Evolutionary conservation across 345 rosid species (phyloP).

Genomic region (Theobroma cacao): DNA sequence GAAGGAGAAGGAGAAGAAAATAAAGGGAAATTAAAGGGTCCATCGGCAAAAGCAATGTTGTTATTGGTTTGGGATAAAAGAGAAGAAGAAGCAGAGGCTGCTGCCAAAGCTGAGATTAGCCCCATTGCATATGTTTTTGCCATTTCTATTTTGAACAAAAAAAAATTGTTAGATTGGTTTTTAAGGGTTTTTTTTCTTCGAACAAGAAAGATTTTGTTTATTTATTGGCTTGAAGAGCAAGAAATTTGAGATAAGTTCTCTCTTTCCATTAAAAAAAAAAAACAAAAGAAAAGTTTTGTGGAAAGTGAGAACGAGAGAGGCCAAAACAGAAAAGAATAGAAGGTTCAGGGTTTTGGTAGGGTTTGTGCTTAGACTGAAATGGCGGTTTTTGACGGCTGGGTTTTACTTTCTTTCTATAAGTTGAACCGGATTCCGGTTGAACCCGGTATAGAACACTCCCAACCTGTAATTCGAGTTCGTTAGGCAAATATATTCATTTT

Average conservation of each 20-base stretch:
- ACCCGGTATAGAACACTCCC: background rate
- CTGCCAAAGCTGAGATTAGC: constrained; percentile 64
- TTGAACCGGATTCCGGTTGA: background rate
- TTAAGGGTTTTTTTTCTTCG: background rate
- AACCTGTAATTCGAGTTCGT: no score
- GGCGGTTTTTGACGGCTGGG: background rate
- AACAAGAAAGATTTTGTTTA: background rate
- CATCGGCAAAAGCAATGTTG: constrained; percentile 55
- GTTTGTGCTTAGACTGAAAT: constrained; percentile 22
- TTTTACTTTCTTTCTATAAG: background rate
- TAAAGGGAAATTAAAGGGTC: constrained; percentile 48
- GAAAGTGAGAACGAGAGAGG: background rate
- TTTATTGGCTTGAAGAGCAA: constrained; percentile 28
- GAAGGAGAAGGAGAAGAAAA: constrained; percentile 35
- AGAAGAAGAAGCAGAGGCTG: constrained; percentile 47
- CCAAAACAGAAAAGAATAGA: background rate
- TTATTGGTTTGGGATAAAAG: constrained; percentile 17
- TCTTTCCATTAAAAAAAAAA: constrained; percentile 14
- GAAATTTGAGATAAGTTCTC: constrained; percentile 19
- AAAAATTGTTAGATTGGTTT: background rate
- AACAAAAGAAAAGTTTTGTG: background rate
- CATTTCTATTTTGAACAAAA: constrained; percentile 31
- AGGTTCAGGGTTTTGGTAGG: constrained; percentile 50
- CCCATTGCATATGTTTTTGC: constrained; percentile 55
- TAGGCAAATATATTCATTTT: no score